phyloP scores from a whole-genome alignment of 345 rosid species.

The Viola odorata region DNA sequence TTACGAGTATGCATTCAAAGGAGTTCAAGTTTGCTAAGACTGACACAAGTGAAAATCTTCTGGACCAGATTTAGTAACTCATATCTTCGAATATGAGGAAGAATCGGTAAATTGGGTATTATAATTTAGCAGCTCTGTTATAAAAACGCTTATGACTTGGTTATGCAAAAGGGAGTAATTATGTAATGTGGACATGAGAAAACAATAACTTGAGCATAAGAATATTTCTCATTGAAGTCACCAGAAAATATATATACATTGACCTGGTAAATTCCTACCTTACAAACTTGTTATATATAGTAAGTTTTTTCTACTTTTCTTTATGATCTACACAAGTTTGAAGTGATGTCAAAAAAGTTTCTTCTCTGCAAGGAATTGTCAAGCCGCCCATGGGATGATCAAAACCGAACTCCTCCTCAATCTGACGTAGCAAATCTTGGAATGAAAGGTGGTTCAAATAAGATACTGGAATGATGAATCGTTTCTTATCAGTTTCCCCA shows the following conservation, averaged over 20 bases:
- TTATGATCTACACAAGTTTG: conserved; percentile 3
- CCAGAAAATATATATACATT: neutral
- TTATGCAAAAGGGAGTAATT: too few species aligned
- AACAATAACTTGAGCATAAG: neutral
- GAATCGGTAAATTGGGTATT: too few species aligned
- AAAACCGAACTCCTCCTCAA: conserved; percentile 16
- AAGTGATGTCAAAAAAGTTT: neutral
- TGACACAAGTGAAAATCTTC: too few species aligned
- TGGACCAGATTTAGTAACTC: too few species aligned
- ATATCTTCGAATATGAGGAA: too few species aligned
- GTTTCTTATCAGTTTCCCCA: conserved; percentile 34
- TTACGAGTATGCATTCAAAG: too few species aligned
- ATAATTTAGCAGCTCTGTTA: too few species aligned
- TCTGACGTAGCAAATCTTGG: conserved; percentile 18
- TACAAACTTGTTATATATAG: neutral
- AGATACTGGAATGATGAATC: conserved; percentile 33
- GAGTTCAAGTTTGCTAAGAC: too few species aligned
- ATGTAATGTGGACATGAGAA: too few species aligned
- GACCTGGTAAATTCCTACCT: neutral
- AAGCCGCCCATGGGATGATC: conserved; percentile 12
- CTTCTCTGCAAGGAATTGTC: conserved; percentile 9
- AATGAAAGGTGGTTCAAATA: conserved; percentile 37
- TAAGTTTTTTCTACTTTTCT: neutral
- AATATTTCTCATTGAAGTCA: neutral
- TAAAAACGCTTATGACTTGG: too few species aligned